phyloP scores from a whole-genome alignment of 129 eudicot genomes.

The Silybum marianum region DNA sequence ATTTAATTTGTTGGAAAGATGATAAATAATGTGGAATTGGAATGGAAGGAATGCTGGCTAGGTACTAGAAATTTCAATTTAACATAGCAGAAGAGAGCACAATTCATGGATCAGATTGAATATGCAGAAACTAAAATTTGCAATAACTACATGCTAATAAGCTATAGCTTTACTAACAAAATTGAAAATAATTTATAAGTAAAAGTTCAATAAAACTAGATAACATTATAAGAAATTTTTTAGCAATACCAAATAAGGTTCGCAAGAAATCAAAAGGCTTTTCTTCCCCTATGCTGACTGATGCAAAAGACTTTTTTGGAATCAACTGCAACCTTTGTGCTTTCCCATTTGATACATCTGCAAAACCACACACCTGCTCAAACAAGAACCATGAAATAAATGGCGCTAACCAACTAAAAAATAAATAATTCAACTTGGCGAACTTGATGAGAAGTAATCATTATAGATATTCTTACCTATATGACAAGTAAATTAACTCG shows the following conservation, averaged over 20 bases:
- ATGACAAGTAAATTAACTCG: background rate
- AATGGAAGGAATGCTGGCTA: background rate
- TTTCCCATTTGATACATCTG: conserved; percentile 66
- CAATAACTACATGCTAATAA: background rate
- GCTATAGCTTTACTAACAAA: background rate
- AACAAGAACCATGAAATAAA: conserved; percentile 39
- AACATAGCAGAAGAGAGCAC: background rate
- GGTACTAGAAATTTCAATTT: background rate
- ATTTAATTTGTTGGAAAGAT: background rate
- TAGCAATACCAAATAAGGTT: conserved; percentile 68
- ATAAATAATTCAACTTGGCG: background rate
- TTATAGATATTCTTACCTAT: background rate
- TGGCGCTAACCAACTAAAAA: conserved; percentile 26
- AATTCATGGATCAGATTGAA: background rate
- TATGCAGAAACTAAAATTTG: background rate
- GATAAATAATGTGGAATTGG: background rate
- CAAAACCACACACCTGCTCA: conserved; percentile 61
- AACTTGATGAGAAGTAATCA: background rate
- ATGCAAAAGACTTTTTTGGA: conserved; percentile 69
- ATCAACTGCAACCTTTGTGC: conserved; percentile 45
- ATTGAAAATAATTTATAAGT: background rate
- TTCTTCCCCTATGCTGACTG: conserved; percentile 72
- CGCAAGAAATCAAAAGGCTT: conserved; percentile 88
- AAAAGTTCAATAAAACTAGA: conserved; percentile 1
- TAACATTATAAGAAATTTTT: background rate